Base-by-base conservation (phyloP, 345 rosid species). In the Geranium brycei region DNA sequence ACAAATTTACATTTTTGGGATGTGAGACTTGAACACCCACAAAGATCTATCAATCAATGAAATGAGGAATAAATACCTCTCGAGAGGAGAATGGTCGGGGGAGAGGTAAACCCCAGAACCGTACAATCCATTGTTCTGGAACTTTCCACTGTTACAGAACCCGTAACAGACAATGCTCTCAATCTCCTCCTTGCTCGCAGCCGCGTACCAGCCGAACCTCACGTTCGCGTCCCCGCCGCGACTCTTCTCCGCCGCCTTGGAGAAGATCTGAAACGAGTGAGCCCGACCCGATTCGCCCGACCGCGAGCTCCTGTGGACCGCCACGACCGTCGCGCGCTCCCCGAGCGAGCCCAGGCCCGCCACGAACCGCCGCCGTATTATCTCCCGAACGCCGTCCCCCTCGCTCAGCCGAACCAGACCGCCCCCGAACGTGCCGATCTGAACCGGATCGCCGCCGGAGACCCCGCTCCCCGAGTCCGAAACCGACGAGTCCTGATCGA, bases 121-220 rank as follows among this genome's bases (percentile, higher is more conserved):
- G 40, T 70, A 76, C 68, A 81, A 72, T 0, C 82, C 85, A 28
- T 73, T 64, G 70, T 78, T 78, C 51, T 18, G 58, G 4, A 69
- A 72, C 65, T 35, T 35, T 35, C 41, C 41, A 35, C 7, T 4
- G 10, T 59, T 59, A 5, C 88, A 79, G 73, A 90, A 90, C 2
- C 99, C 97, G 31, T 82, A 71, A n/a, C 77, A 80, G n/a, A 86
- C 10, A 53, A 93, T 76, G 61, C 72, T 69, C 35, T 51, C 65
- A 0, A 83, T 60, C 67, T 83, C 90, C 4, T 73, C 75, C 69
- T 64, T 85, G 1, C 53, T 47, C 15, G 71, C 1, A 31, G 80
- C 81, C 17, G 83, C 65, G 64, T 76, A 85, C 99, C 99, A 90
- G 58, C 80, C 97, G 30, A 69, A 80, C 67, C 75, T 87, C 35